phyloP scores from a whole-genome alignment of 176 grass and related monocot genomes.

The Carex littledalei region DNA sequence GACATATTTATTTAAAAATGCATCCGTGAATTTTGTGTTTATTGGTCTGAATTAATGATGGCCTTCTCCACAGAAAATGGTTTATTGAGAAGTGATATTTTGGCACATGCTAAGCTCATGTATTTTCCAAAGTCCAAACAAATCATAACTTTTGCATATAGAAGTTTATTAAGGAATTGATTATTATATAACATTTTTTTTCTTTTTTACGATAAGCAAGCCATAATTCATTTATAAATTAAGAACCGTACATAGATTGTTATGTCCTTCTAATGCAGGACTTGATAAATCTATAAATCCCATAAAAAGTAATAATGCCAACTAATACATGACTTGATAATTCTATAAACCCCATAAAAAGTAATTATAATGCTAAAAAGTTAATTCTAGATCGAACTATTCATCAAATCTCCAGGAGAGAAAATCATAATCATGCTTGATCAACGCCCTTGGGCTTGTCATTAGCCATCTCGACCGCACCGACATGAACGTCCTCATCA shows the following conservation, averaged over 20 bases:
- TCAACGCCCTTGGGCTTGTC: not conserved
- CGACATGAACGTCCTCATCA: constrained; percentile 12
- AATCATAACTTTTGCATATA: not conserved
- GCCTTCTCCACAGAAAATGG: no score
- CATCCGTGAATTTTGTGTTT: not conserved
- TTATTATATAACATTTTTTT: not conserved
- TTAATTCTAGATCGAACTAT: not conserved
- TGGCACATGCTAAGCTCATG: not conserved
- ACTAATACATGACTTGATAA: not conserved
- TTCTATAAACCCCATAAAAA: not conserved
- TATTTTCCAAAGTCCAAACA: not conserved
- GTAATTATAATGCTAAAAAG: not conserved
- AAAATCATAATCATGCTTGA: not conserved
- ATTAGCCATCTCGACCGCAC: constrained; percentile 7
- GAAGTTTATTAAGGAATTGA: not conserved
- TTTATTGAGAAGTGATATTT: not conserved
- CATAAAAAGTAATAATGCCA: not conserved
- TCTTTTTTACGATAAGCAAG: not conserved
- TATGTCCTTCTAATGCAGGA: not conserved
- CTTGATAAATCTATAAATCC: not conserved
- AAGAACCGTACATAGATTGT: not conserved
- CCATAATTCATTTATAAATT: not conserved
- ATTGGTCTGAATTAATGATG: not conserved
- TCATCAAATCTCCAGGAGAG: not conserved
- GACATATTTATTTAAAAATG: not conserved